These are phyloP conservation scores for Prosopis cineraria DNA, from an alignment of 306 rosid genomes.

Conservation along the genomic window DNA sequence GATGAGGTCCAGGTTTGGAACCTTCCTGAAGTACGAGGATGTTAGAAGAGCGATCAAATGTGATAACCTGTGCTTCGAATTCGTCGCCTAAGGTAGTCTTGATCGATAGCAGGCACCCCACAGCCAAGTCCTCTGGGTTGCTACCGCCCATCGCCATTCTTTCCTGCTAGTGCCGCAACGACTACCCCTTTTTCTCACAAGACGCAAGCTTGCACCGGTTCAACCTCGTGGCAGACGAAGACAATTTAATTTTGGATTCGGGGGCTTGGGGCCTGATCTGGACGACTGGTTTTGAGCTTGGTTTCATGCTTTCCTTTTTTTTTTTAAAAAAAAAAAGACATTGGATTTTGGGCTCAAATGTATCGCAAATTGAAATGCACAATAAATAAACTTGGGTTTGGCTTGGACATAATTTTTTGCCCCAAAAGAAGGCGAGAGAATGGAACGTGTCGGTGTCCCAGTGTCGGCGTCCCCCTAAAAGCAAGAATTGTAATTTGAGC, in stretches of 20 bases:
- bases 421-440: no score
- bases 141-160: conserved; percentile 54
- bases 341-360: neutral
- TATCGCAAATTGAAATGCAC: neutral
- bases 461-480: no score
- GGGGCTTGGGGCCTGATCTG: neutral
- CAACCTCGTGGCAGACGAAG: neutral
- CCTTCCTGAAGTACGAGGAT: conserved; percentile 88
- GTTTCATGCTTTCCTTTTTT: no score
- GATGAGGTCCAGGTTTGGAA: conserved; percentile 61
- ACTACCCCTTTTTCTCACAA: neutral
- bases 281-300: neutral
- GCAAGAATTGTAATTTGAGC: no score
- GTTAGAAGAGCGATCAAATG: conserved; percentile 86
- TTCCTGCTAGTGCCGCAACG: conserved; percentile 28
- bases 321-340: no score
- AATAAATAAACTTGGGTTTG: neutral
- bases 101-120: conserved; percentile 61
- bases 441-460: no score
- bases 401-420: no score
- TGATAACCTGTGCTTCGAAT: conserved; percentile 79
- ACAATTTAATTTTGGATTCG: neutral
- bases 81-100: conserved; percentile 85
- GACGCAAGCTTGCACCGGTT: neutral
- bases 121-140: conserved; percentile 53